Percentiles rank a stretch among this genome's conserved stretches.
These are phyloP conservation scores for Trichosporon sp. DNA, from an alignment of 1,284 basidiomycete species.

Conservation along the genomic window DNA sequence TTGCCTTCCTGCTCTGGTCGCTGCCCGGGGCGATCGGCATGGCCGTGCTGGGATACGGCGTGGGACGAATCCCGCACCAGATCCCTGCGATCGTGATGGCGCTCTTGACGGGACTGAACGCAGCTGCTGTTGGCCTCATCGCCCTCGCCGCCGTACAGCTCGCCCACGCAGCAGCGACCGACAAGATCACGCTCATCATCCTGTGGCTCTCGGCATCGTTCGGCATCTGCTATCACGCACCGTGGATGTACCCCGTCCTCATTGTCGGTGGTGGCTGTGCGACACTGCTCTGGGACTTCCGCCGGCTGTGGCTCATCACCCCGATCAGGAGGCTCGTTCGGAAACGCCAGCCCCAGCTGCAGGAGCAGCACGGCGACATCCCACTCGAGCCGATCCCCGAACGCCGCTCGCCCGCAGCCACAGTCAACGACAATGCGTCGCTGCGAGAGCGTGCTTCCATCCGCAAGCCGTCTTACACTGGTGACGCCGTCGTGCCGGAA, in stretches of 20 bases:
- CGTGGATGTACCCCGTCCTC: constrained; percentile 50
- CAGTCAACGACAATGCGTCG: not conserved
- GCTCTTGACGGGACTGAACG: constrained; percentile 57
- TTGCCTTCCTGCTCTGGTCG: constrained; percentile 47
- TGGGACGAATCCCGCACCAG: constrained; percentile 50
- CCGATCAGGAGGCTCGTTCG: not conserved
- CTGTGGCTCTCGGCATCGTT: constrained; percentile 52
- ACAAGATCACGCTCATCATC: constrained; percentile 52
- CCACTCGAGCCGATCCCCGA: not conserved
- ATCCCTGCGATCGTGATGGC: constrained; percentile 55
- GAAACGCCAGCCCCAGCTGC: not conserved
- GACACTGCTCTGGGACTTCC: constrained; percentile 42
- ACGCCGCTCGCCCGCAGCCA: not conserved
- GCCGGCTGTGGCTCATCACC: constrained; percentile 13
- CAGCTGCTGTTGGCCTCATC: constrained; percentile 57
- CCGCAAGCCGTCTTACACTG: not conserved
- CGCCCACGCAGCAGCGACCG: constrained; percentile 52
- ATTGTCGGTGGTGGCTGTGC: constrained; percentile 40
- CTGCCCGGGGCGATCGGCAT: constrained; percentile 55
- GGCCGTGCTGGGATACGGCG: constrained; percentile 54
- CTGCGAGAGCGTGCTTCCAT: not conserved
- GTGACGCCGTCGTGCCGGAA: not conserved
- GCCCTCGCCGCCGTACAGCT: constrained; percentile 57
- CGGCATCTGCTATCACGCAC: constrained; percentile 55
- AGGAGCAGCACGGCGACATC: not conserved